A percentile compares a stretch with the other conserved stretches of the same genome.
Conservation (phyloP, 129 eudicot species). For the Ambrosia trifida region DNA sequence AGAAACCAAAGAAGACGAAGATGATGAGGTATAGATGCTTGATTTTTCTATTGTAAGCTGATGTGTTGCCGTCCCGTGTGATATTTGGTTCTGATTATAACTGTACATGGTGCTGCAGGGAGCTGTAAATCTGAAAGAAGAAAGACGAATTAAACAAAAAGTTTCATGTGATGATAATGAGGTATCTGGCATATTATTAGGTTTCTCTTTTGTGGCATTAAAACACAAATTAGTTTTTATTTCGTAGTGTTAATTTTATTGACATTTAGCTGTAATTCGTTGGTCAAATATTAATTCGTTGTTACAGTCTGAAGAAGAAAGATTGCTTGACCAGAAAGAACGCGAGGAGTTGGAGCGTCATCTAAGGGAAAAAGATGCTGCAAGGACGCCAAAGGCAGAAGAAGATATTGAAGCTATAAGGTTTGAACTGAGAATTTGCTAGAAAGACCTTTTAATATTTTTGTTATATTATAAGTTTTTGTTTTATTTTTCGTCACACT, state of each 20-base stretch:
- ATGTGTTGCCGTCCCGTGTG: slow-evolving; percentile 27
- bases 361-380: slow-evolving; percentile 79
- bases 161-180: slow-evolving; percentile 59
- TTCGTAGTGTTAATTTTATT: no score
- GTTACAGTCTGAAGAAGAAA: slow-evolving; percentile 87
- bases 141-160: slow-evolving; percentile 52
- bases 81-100: slow-evolving; percentile 41
- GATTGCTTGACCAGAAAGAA: slow-evolving; percentile 84
- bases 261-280: background rate
- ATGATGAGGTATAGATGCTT: slow-evolving; percentile 67
- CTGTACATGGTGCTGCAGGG: slow-evolving; percentile 50
- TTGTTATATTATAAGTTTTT: background rate
- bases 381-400: slow-evolving; percentile 78
- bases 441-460: background rate
- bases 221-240: background rate
- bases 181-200: slow-evolving; percentile 37
- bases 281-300: background rate
- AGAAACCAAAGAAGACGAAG: slow-evolving; percentile 63
- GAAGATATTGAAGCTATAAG: slow-evolving; percentile 63
- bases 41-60: slow-evolving; percentile 41
- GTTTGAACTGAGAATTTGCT: slow-evolving; percentile 42
- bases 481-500: slow-evolving; percentile 5
- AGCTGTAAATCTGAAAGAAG: slow-evolving; percentile 40
- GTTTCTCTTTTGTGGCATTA: background rate
- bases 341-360: slow-evolving; percentile 78